Percentiles rank a stretch among this genome's conserved stretches.
Conservation (phyloP, 768 basidiomycete species). For the Butyriboletus loyo region DNA sequence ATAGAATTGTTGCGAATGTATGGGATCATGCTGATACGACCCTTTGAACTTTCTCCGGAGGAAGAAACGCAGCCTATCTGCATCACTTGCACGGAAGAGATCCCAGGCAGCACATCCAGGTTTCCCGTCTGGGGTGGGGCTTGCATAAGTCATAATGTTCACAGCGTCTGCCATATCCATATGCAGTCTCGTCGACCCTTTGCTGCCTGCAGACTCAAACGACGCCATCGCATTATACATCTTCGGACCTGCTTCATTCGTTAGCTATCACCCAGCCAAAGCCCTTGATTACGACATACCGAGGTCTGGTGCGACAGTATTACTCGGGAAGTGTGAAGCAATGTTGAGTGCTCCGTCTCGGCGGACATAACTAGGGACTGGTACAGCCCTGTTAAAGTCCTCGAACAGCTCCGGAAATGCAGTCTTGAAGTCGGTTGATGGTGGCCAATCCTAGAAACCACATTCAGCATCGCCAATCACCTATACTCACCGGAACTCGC, state of each 20-base stretch:
- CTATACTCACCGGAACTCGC: conserved; percentile 33
- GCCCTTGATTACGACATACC: conserved; percentile 41
- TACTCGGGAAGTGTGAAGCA: conserved; percentile 83
- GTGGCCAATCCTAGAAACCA: conserved; percentile 80
- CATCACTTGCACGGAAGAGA: conserved; percentile 78
- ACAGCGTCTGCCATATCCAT: conserved; percentile 96
- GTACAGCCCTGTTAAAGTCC: conserved; percentile 80
- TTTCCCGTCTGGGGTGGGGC: conserved; percentile 49
- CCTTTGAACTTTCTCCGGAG: conserved; percentile 61
- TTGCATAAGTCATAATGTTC: conserved; percentile 84
- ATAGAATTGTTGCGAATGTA: conserved; percentile 88
- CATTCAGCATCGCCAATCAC: conserved; percentile 4
- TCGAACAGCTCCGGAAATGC: conserved; percentile 83
- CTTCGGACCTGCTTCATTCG: conserved; percentile 65
- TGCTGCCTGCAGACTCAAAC: conserved; percentile 59
- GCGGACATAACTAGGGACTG: conserved; percentile 87
- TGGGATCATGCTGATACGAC: conserved; percentile 69
- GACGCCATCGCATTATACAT: conserved; percentile 92
- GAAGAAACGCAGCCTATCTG: conserved; percentile 73
- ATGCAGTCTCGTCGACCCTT: conserved; percentile 85
- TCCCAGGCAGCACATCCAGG: conserved; percentile 91
- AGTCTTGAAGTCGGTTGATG: conserved; percentile 77
- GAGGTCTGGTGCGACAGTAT: conserved; percentile 76
- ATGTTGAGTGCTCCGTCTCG: conserved; percentile 88
- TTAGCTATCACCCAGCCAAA: conserved; percentile 2